phyloP scores from a whole-genome alignment of 805 yeast species.

The Pichia eremophila region DNA sequence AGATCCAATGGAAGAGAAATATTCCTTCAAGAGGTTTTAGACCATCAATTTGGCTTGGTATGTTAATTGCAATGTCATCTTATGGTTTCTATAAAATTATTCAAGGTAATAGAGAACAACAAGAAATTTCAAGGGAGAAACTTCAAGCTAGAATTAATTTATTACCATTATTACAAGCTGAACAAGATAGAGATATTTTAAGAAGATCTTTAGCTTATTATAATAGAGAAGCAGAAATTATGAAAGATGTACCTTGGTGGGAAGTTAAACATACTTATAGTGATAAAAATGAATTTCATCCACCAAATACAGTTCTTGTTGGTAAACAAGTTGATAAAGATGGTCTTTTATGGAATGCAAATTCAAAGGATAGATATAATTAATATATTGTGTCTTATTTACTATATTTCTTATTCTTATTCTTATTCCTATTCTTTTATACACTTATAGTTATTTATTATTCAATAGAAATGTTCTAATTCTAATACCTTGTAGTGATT shows the following conservation, averaged over 20 bases:
- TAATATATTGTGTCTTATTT: no score
- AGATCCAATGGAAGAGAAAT: conserved; percentile 83
- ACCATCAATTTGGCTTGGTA: conserved; percentile 61
- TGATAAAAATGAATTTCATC: conserved; percentile 26
- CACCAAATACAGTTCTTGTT: conserved; percentile 28
- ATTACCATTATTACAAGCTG: conserved; percentile 70
- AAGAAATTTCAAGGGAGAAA: conserved; percentile 68
- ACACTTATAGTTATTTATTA: background rate
- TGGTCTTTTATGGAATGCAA: conserved; percentile 20
- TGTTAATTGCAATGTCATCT: conserved; percentile 51
- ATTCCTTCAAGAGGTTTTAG: conserved; percentile 80
- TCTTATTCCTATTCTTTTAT: background rate
- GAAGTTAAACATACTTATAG: conserved; percentile 37
- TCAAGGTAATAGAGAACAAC: conserved; percentile 63
- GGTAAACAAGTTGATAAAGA: conserved; percentile 29
- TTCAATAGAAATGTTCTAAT: background rate
- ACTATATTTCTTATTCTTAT: no score
- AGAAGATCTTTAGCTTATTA: conserved; percentile 60
- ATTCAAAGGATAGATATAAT: conserved; percentile 24
- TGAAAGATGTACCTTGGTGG: conserved; percentile 57
- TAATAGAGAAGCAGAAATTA: conserved; percentile 59
- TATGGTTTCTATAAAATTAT: conserved; percentile 64
- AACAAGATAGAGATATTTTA: conserved; percentile 68
- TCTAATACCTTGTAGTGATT: no score
- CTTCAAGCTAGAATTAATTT: conserved; percentile 68